These are phyloP conservation scores for Theileria orientalis DNA, from an alignment of 169 alveolate genomes.

Conservation along the genomic window DNA sequence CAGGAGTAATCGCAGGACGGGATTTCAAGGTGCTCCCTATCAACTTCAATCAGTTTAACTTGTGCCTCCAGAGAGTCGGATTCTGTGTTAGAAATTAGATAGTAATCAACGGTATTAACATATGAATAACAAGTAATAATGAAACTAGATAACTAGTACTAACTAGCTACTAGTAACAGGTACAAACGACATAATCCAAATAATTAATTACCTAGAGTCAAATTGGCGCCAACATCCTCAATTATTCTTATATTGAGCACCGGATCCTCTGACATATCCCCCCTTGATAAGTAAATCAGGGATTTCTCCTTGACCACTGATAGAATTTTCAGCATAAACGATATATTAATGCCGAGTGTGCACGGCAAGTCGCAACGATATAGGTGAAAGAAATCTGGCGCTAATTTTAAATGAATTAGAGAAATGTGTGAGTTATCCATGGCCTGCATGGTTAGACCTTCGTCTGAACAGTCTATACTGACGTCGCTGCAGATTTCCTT, in stretches of 20 bases:
- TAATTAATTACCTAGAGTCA: conserved; percentile 13
- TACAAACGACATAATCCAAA: background rate
- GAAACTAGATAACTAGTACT: background rate
- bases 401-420: conserved; percentile 78
- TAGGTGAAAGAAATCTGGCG: conserved; percentile 86
- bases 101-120: background rate
- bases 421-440: conserved; percentile 90
- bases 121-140: background rate
- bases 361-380: conserved; percentile 85
- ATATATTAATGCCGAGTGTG: conserved; percentile 73
- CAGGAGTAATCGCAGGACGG: conserved; percentile 82
- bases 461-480: conserved; percentile 84
- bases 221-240: conserved; percentile 23
- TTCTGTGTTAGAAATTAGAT: conserved; percentile 50
- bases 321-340: conserved; percentile 75
- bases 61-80: conserved; percentile 73
- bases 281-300: conserved; percentile 67
- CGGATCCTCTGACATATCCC: conserved; percentile 72
- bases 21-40: conserved; percentile 79
- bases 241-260: conserved; percentile 44
- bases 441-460: conserved; percentile 87
- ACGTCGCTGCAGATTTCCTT: conserved; percentile 86
- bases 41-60: conserved; percentile 79
- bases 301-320: conserved; percentile 76
- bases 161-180: background rate